Evolutionary conservation across 495 filamentous ascomycete species (phyloP).

Genomic region (Penicillium lagena): DNA sequence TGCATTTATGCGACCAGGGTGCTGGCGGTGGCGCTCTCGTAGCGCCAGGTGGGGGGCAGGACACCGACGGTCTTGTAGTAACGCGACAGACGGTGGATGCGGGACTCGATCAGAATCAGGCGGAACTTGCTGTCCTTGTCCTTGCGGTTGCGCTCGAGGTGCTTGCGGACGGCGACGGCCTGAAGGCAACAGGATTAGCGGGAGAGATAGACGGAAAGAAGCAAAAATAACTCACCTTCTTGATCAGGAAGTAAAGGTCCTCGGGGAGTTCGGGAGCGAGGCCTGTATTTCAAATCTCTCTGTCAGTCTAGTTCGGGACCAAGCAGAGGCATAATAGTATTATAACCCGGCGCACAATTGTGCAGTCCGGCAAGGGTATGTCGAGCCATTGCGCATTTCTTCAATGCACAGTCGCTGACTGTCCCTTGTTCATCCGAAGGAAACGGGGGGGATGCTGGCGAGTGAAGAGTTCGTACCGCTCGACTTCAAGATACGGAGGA

Average conservation of each 20-base stretch:
- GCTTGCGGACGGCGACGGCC: constrained; percentile 99
- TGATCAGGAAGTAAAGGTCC: constrained; percentile 98
- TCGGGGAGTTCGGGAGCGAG: constrained; percentile 96
- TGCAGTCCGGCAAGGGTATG: constrained; percentile 7
- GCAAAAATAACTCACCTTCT: constrained; percentile 64
- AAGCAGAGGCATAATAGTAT: constrained; percentile 74
- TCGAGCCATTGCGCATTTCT: constrained; percentile 5
- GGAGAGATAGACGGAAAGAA: neutral
- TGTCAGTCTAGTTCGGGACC: constrained; percentile 82
- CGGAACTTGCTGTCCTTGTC: constrained; percentile 99
- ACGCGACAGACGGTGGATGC: constrained; percentile 95
- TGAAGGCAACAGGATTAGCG: constrained; percentile 19
- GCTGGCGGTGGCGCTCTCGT: constrained; percentile 63
- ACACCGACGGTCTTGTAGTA: constrained; percentile 99
- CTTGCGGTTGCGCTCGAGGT: constrained; percentile 99
- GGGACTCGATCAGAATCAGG: constrained; percentile 99
- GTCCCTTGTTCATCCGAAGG: constrained; percentile 20
- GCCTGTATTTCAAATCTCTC: constrained; percentile 81
- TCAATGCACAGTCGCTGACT: constrained; percentile 4
- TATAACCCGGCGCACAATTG: constrained; percentile 8
- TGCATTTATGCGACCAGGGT: constrained; percentile 47
- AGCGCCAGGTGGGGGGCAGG: constrained; percentile 97
- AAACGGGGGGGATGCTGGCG: constrained; percentile 10
- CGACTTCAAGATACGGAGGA: constrained; percentile 95
- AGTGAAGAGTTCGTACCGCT: constrained; percentile 60